These are phyloP conservation scores for Phaffia rhodozyma DNA, from an alignment of 1,284 basidiomycete species.

Conservation along the genomic window DNA sequence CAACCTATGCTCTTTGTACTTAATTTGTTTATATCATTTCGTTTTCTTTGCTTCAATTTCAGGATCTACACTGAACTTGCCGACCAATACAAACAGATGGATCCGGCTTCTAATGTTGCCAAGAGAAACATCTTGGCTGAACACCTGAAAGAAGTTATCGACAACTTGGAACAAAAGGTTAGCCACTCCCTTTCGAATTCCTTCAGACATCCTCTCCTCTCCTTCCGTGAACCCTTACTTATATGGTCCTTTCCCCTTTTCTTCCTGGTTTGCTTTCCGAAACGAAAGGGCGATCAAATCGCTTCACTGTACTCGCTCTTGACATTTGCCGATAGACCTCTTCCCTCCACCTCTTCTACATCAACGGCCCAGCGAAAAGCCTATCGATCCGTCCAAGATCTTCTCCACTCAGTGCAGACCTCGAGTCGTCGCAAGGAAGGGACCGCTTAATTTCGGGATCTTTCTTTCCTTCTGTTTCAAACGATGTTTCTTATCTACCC, in stretches of 20 bases:
- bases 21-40: constrained; percentile 11
- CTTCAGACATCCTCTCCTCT: not conserved
- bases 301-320: constrained; percentile 68
- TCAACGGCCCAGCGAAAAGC: not conserved
- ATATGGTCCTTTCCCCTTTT: not conserved
- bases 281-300: constrained; percentile 67
- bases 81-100: constrained; percentile 77
- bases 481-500: too few species aligned
- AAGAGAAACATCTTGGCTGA: constrained; percentile 69
- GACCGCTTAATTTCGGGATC: too few species aligned
- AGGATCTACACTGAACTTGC: constrained; percentile 79
- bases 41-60: constrained; percentile 18
- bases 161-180: constrained; percentile 76
- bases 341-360: not conserved
- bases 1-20: not conserved
- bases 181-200: constrained; percentile 8
- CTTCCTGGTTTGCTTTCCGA: not conserved
- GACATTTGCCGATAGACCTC: constrained; percentile 48
- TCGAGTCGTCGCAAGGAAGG: too few species aligned
- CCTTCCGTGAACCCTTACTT: not conserved
- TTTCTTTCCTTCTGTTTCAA: too few species aligned
- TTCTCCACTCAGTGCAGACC: not conserved
- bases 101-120: constrained; percentile 60
- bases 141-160: constrained; percentile 77
- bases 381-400: constrained; percentile 11